A percentile compares a stretch with the other conserved stretches of the same genome.
phyloP scores from a whole-genome alignment of 2,329 filamentous ascomycete species.

The Colletotrichum musae region DNA sequence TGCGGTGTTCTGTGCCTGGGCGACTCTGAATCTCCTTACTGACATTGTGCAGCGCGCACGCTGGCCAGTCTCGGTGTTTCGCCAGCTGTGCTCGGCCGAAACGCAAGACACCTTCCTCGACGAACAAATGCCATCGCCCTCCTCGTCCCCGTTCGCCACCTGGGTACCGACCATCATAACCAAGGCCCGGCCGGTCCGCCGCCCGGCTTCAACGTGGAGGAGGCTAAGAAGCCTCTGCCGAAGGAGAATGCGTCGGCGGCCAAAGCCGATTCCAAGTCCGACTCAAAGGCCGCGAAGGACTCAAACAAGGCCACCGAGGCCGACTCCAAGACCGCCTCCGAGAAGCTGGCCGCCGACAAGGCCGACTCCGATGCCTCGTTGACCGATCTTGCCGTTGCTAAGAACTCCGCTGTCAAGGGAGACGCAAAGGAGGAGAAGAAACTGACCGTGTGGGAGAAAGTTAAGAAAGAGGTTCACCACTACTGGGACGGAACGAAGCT shows the following conservation, averaged over 20 bases:
- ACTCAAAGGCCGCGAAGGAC: slow-evolving; percentile 48
- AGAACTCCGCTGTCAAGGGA: slow-evolving; percentile 73
- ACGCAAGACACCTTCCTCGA: slow-evolving; percentile 60
- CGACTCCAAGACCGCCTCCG: slow-evolving; percentile 47
- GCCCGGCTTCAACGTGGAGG: slow-evolving; percentile 90
- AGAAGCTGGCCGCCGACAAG: slow-evolving; percentile 50
- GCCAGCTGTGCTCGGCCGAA: slow-evolving; percentile 62
- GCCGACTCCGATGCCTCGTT: slow-evolving; percentile 62
- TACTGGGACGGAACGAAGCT: slow-evolving; percentile 99
- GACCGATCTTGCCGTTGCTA: slow-evolving; percentile 74
- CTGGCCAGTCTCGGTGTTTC: slow-evolving; percentile 63
- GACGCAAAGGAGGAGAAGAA: slow-evolving; percentile 83
- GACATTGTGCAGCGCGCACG: slow-evolving; percentile 57
- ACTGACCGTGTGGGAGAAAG: slow-evolving; percentile 88
- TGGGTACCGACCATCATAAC: slow-evolving; percentile 73
- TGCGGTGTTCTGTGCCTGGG: background rate
- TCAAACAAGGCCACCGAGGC: slow-evolving; percentile 27
- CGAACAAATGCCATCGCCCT: slow-evolving; percentile 68
- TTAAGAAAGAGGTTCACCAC: slow-evolving; percentile 93
- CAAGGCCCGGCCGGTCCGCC: slow-evolving; percentile 76
- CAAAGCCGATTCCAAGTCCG: slow-evolving; percentile 49
- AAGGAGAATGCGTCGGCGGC: slow-evolving; percentile 62
- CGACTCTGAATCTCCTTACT: slow-evolving; percentile 42
- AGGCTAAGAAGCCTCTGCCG: slow-evolving; percentile 87
- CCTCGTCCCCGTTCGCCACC: slow-evolving; percentile 68